Evolutionary conservation across 1,139 yeast genomes (phyloP).

Genomic region (Sugiyamaella paludigena): DNA sequence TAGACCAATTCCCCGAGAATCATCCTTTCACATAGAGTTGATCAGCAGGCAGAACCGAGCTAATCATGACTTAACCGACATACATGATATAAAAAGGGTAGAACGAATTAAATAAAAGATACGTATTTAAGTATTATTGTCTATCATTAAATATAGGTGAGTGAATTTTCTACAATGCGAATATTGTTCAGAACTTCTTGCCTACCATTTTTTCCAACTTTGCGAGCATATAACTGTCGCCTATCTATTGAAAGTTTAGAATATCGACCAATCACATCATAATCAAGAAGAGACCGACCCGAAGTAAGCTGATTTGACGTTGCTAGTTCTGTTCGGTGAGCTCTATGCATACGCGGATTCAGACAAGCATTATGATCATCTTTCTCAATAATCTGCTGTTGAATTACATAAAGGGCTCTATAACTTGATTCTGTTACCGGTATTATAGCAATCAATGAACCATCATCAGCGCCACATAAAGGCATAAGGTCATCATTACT

Average conservation of each 20-base stretch:
- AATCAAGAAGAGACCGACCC: conserved; percentile 29
- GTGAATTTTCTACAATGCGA: conserved; percentile 21
- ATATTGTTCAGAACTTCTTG: conserved; percentile 30
- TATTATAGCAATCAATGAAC: conserved; percentile 68
- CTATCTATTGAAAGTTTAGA: conserved; percentile 27
- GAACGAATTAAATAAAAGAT: not conserved
- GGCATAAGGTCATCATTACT: conserved; percentile 31
- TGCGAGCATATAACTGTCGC: conserved; percentile 32
- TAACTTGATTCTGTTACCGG: conserved; percentile 76
- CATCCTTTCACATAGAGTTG: too few species aligned
- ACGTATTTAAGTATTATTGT: not conserved
- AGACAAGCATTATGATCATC: conserved; percentile 73
- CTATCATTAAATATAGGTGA: conserved; percentile 24
- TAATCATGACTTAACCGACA: too few species aligned
- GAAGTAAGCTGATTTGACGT: conserved; percentile 15
- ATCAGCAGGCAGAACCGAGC: too few species aligned
- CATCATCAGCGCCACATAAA: conserved; percentile 75
- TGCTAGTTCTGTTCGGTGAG: conserved; percentile 18
- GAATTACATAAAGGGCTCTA: conserved; percentile 78
- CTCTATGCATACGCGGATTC: conserved; percentile 55
- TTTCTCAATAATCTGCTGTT: conserved; percentile 80
- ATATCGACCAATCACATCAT: conserved; percentile 28
- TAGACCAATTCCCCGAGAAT: too few species aligned
- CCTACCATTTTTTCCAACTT: conserved; percentile 36
- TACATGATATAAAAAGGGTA: too few species aligned